phyloP scores from a whole-genome alignment of 495 filamentous ascomycete species.

The Schizothecium vesticola region DNA sequence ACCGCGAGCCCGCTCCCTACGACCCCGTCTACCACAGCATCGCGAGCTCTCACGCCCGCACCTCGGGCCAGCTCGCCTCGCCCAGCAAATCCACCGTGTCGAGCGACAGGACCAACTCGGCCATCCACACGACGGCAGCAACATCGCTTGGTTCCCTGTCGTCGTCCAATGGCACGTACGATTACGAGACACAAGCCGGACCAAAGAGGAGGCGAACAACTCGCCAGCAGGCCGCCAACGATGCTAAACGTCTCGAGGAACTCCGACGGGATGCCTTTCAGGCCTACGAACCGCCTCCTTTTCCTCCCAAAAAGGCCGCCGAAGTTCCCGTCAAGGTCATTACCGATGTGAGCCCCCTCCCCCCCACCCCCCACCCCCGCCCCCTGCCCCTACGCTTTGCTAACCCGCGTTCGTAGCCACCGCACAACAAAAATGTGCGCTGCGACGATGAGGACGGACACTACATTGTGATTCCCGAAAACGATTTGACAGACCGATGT shows the following conservation, averaged over 20 bases:
- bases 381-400: neutral
- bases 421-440: constrained; percentile 48
- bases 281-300: constrained; percentile 77
- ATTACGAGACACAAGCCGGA: constrained; percentile 52
- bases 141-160: constrained; percentile 71
- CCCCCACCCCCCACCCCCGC: neutral
- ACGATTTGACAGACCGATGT: constrained; percentile 84
- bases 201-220: constrained; percentile 87
- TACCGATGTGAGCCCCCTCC: constrained; percentile 63
- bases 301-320: constrained; percentile 82
- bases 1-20: constrained; percentile 35
- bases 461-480: constrained; percentile 83
- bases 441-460: constrained; percentile 96
- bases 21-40: constrained; percentile 39
- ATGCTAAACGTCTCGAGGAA: constrained; percentile 67
- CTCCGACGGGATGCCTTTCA: constrained; percentile 65
- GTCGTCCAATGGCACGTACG: constrained; percentile 56
- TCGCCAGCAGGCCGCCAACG: constrained; percentile 68
- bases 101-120: constrained; percentile 81
- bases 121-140: constrained; percentile 78
- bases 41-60: constrained; percentile 66
- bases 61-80: constrained; percentile 33
- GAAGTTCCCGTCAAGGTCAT: constrained; percentile 83
- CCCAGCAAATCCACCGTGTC: constrained; percentile 66
- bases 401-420: constrained; percentile 32